phyloP scores from a whole-genome alignment of 108 stramenopile species.

The Cyclotella baltica region DNA sequence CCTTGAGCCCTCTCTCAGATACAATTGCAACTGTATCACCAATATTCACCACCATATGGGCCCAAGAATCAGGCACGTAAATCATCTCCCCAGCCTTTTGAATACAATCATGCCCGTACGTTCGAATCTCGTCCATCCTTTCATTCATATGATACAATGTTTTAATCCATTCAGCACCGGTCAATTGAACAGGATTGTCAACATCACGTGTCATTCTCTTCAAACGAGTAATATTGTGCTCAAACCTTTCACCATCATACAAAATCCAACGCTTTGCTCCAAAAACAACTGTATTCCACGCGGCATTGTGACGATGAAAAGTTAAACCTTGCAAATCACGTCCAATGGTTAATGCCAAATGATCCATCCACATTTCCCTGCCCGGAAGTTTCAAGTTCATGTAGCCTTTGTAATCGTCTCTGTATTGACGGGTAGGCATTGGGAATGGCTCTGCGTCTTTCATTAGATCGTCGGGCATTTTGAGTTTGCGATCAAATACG shows the following conservation, averaged over 20 bases:
- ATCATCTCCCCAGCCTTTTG: slow-evolving; percentile 96
- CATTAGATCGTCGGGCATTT: slow-evolving; percentile 40
- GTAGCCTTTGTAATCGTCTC: slow-evolving; percentile 14
- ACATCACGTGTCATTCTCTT: slow-evolving; percentile 85
- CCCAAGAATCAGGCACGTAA: slow-evolving; percentile 94
- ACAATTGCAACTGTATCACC: slow-evolving; percentile 92
- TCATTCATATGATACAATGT: slow-evolving; percentile 46
- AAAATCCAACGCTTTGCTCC: slow-evolving; percentile 98
- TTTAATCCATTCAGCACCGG: slow-evolving; percentile 36
- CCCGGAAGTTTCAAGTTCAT: slow-evolving; percentile 12
- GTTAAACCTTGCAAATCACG: slow-evolving; percentile 51
- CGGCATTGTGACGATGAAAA: slow-evolving; percentile 77
- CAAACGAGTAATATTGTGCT: slow-evolving; percentile 88
- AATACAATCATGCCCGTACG: slow-evolving; percentile 89
- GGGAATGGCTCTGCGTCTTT: slow-evolving; percentile 43
- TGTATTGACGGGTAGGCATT: slow-evolving; percentile 48
- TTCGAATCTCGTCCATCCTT: slow-evolving; percentile 38
- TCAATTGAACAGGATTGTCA: slow-evolving; percentile 36
- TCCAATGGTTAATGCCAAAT: slow-evolving; percentile 50
- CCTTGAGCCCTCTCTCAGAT: slow-evolving; percentile 47
- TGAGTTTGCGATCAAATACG: slow-evolving; percentile 43
- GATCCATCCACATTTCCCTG: slow-evolving; percentile 48
- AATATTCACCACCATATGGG: slow-evolving; percentile 97
- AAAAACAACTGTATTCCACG: slow-evolving; percentile 95
- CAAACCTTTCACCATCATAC: slow-evolving; percentile 97